Evolutionary conservation across 441 rosid species (phyloP).

Genomic region (Manihot esculenta): DNA sequence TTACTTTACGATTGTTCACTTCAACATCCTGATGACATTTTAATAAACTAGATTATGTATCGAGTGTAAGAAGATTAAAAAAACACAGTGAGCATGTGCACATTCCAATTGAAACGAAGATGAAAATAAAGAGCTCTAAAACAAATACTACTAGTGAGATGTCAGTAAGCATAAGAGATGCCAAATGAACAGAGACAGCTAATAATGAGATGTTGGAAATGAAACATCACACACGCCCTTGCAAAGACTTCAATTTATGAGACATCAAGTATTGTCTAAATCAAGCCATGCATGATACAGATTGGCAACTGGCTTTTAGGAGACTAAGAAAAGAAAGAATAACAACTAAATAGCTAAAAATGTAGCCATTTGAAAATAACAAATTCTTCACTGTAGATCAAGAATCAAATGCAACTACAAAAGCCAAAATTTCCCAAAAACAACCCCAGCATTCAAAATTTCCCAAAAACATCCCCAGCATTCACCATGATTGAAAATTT

Average conservation of each 20-base stretch:
- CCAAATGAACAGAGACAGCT: background rate
- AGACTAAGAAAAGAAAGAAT: background rate
- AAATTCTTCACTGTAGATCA: background rate
- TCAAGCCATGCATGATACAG: background rate
- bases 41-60: background rate
- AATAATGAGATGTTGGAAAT: slow-evolving; percentile 1
- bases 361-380: slow-evolving; percentile 1
- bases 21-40: slow-evolving; percentile 63
- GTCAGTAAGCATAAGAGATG: background rate
- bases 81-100: background rate
- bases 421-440: background rate
- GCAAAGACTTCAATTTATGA: background rate
- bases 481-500: background rate
- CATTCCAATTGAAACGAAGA: background rate
- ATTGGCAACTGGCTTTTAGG: background rate
- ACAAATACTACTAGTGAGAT: background rate
- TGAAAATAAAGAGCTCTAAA: background rate
- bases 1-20: slow-evolving; percentile 69
- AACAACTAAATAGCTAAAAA: slow-evolving; percentile 3
- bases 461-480: background rate
- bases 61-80: slow-evolving; percentile 8
- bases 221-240: background rate
- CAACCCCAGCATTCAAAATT: background rate
- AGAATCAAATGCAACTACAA: background rate
- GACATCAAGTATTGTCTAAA: background rate